A percentile compares a stretch with the other conserved stretches of the same genome.
Conservation (phyloP, 2,329 filamentous ascomycete species). For the Bipolaris oryzae region DNA sequence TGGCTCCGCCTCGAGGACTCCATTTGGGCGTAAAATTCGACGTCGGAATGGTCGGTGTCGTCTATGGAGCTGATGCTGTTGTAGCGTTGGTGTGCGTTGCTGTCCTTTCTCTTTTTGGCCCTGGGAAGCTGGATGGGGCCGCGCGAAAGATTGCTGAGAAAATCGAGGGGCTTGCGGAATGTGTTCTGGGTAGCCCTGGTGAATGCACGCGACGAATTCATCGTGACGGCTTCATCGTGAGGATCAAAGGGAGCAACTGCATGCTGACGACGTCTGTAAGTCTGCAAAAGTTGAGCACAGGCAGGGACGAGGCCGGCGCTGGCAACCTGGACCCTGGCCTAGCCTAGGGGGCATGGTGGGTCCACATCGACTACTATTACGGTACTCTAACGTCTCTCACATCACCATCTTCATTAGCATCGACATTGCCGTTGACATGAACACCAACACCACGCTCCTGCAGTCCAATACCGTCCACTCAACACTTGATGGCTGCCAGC, state of each 20-base stretch:
- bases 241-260: slow-evolving; percentile 27
- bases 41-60: slow-evolving; percentile 45
- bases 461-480: neutral
- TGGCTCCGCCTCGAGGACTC: slow-evolving; percentile 31
- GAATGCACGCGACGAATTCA: slow-evolving; percentile 46
- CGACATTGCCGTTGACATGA: slow-evolving; percentile 39
- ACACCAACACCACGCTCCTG: slow-evolving; percentile 38
- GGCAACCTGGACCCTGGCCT: slow-evolving; percentile 15
- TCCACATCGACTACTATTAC: neutral
- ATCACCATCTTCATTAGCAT: neutral
- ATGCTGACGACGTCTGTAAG: slow-evolving; percentile 18
- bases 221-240: slow-evolving; percentile 33
- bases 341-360: slow-evolving; percentile 12
- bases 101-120: slow-evolving; percentile 25
- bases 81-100: slow-evolving; percentile 37
- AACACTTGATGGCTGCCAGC: neutral
- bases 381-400: neutral
- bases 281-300: slow-evolving; percentile 25
- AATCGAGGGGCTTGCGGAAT: slow-evolving; percentile 46
- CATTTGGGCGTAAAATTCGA: slow-evolving; percentile 43
- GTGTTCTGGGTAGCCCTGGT: slow-evolving; percentile 37
- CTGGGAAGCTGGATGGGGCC: slow-evolving; percentile 22
- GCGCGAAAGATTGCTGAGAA: slow-evolving; percentile 41
- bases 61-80: slow-evolving; percentile 46
- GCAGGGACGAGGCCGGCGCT: slow-evolving; percentile 16